phyloP scores from a whole-genome alignment of 768 basidiomycete genomes.

The Tulasnella sp. region DNA sequence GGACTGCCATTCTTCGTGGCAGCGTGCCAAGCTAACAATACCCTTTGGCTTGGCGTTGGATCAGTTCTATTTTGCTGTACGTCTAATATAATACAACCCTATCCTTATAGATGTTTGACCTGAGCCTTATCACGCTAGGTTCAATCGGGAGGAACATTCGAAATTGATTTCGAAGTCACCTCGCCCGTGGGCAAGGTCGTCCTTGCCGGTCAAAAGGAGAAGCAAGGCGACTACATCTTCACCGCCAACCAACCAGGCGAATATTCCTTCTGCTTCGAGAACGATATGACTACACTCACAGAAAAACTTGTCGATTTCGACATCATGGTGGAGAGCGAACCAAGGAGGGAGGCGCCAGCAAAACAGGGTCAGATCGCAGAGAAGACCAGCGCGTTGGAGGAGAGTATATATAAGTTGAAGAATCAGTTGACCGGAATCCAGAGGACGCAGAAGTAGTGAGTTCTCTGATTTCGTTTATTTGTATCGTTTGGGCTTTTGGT shows the following conservation, averaged over 20 bases:
- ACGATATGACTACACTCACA: constrained; percentile 89
- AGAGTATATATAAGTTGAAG: constrained; percentile 86
- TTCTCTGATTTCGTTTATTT: constrained; percentile 18
- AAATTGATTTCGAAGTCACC: constrained; percentile 87
- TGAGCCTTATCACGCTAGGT: constrained; percentile 39
- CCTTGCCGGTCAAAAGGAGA: constrained; percentile 78
- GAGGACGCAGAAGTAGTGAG: constrained; percentile 87
- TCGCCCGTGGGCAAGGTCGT: constrained; percentile 83
- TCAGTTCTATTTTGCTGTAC: constrained; percentile 96
- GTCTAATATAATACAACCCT: constrained; percentile 24
- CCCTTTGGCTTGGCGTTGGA: constrained; percentile 19
- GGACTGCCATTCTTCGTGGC: background rate
- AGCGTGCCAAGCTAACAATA: background rate
- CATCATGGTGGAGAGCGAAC: constrained; percentile 98
- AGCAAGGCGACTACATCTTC: constrained; percentile 94
- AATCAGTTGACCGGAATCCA: constrained; percentile 83
- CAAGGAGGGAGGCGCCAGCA: constrained; percentile 76
- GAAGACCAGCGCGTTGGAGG: constrained; percentile 87
- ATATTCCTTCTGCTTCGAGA: constrained; percentile 95
- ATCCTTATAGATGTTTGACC: background rate
- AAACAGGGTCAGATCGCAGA: constrained; percentile 83
- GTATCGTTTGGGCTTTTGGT: background rate
- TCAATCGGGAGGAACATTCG: constrained; percentile 95
- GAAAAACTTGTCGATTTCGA: constrained; percentile 93
- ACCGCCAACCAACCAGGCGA: constrained; percentile 87